Base-by-base conservation (phyloP, 352 stramenopile genomes). In the Phytopythium delawarense region DNA sequence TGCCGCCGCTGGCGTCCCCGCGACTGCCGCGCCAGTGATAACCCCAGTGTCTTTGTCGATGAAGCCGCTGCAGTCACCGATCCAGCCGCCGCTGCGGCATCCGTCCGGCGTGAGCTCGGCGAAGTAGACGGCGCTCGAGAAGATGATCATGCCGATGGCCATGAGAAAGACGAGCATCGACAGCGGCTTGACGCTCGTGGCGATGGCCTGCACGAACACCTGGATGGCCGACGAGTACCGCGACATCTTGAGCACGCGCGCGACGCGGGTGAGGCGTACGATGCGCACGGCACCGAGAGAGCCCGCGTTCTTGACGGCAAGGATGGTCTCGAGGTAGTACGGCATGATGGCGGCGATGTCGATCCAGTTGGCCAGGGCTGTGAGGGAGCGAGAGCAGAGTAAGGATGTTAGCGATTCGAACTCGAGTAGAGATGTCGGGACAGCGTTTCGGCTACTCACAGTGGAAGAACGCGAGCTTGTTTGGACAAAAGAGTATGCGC, bases 141-240 rank as follows among this genome's bases (percentile, higher is more conserved):
- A 94, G 32, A 96, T 82, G 25, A 93, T 82, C 71, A 91, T 90
- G 25, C 75, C 87, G 51, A 96, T 91, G 6, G 71, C 67, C 80
- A 96, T 94, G 61, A 94, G 81, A 46, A 94, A 94, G 37, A 96
- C 73, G 16, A 96, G 77, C 85, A 94, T 96, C 18, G 76, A 87
- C n/a, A 96, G 65, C 3, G 87, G 77, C 57, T 94, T 90, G 34
- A 89, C 79, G 44, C 80, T 91, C 45, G 91, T 78, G 16, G 69
- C 61, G 53, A 93, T 88, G 18, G 84, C 81, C 57, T 88, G 78
- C 7, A 85, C 75, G 50, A 96, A 96, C 34, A 92, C 81, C 56
- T 90, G 81, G 65, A 96, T 94, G 23, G 85, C 87, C 8, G 83
- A 91, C 13, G 87, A 91, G 55, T 96, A 95, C 15, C 86, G 78